These are phyloP conservation scores for Glonium stellatum DNA, from an alignment of 495 filamentous ascomycete genomes.

Conservation along the genomic window DNA sequence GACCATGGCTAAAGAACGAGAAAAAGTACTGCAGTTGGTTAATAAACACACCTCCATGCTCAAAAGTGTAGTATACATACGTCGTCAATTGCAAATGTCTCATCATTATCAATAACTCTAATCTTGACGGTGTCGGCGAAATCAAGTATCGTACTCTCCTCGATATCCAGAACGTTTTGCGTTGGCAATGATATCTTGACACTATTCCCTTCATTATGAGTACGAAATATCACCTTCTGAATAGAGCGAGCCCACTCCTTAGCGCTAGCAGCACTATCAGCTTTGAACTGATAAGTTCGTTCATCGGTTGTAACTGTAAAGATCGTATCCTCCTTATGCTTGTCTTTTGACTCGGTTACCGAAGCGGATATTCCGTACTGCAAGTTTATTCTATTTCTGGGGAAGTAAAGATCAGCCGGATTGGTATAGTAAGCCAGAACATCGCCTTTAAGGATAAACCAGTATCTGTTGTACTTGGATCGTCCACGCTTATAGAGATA, in stretches of 20 bases:
- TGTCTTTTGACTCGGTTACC: slow-evolving; percentile 60
- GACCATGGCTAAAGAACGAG: slow-evolving; percentile 82
- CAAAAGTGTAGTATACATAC: slow-evolving; percentile 42
- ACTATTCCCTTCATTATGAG: slow-evolving; percentile 93
- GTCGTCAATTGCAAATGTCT: slow-evolving; percentile 92
- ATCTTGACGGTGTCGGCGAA: slow-evolving; percentile 94
- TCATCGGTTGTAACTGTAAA: slow-evolving; percentile 81
- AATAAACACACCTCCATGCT: neutral
- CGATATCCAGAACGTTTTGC: slow-evolving; percentile 82
- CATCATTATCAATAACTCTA: slow-evolving; percentile 81
- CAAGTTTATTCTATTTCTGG: slow-evolving; percentile 83
- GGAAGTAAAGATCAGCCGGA: slow-evolving; percentile 82
- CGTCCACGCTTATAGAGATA: slow-evolving; percentile 84
- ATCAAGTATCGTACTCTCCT: slow-evolving; percentile 84
- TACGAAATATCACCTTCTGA: slow-evolving; percentile 90
- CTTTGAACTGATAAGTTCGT: slow-evolving; percentile 77
- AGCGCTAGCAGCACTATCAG: slow-evolving; percentile 80
- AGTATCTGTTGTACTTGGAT: slow-evolving; percentile 88
- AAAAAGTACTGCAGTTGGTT: slow-evolving; percentile 74
- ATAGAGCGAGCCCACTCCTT: slow-evolving; percentile 96
- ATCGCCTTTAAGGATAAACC: slow-evolving; percentile 93
- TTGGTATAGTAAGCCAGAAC: slow-evolving; percentile 89
- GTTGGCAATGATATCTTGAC: slow-evolving; percentile 92
- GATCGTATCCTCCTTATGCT: slow-evolving; percentile 57
- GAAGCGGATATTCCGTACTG: slow-evolving; percentile 84